Evolutionary conservation across 257 asterid species (phyloP).

Genomic region (Mitragyna speciosa): DNA sequence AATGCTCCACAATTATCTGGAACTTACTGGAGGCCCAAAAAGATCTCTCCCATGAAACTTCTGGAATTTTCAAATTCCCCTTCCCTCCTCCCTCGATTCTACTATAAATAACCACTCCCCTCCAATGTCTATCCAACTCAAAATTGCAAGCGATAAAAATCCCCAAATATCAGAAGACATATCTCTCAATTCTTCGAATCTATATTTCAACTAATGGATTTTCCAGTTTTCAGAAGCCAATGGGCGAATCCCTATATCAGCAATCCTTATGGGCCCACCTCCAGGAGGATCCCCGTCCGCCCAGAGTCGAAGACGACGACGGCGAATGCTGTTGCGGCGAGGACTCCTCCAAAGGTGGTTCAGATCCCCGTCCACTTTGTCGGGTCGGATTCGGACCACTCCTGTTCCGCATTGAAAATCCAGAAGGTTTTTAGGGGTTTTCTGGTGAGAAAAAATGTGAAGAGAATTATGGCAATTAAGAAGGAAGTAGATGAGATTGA

Average conservation of each 20-base stretch:
- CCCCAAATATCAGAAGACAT: neutral
- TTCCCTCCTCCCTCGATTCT: neutral
- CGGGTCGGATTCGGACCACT: constrained; percentile 25
- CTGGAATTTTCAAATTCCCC: constrained; percentile 6
- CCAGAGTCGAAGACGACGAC: too few species aligned
- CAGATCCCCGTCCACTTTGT: constrained; percentile 64
- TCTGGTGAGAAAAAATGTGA: constrained; percentile 58
- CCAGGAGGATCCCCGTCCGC: too few species aligned
- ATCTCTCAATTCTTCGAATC: too few species aligned
- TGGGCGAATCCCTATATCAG: constrained; percentile 35
- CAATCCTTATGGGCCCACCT: constrained; percentile 11
- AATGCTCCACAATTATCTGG: constrained; percentile 1
- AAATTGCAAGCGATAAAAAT: neutral
- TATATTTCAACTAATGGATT: constrained; percentile 26
- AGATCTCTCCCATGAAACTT: constrained; percentile 16
- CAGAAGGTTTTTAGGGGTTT: constrained; percentile 79
- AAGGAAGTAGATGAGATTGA: constrained; percentile 63
- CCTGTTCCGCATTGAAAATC: constrained; percentile 54
- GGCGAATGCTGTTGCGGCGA: constrained; percentile 23
- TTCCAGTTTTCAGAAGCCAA: constrained; percentile 39
- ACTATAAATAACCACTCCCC: constrained; percentile 1
- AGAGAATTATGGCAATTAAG: constrained; percentile 43
- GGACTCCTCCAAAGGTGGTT: constrained; percentile 38
- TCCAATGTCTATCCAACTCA: neutral
- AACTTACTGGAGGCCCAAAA: neutral